Evolutionary conservation across 2,329 filamentous ascomycete species (phyloP), one percentile per base, ranked within the genome.

Genomic region (Beauveria sp.): DNA sequence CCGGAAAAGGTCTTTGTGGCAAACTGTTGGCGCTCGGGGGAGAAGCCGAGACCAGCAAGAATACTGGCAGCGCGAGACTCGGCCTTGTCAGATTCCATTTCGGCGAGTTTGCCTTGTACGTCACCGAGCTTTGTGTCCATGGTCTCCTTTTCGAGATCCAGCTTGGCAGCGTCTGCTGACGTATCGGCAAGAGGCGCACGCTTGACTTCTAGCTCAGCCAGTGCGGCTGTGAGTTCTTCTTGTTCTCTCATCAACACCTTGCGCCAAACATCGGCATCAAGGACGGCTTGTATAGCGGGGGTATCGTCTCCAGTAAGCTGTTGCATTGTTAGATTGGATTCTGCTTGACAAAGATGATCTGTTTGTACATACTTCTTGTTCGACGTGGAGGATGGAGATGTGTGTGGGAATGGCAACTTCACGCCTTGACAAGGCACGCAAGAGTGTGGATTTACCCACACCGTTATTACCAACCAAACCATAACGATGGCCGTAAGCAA

Each of bases 1-100:
- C 94, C 94, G 58, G 94, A 99, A 78, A 99, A 99, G 5, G 93
- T 97, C 81, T 91, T 97, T 59, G 94, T 99, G 18, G 94, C 88
- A 71, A 84, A 92, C 68, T 96, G 90, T 72, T 99, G 94, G 66
- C 92, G 84, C 75, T 97, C 94, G 22, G 90, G 75, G 0, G 94
- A 97, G 83, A 99, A 99, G 68, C 94, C 94, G 62, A 99, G 86
- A 84, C 94, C 94, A 63, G 94, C 93, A 58, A 99, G 82, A 71
- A 99, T 99, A 75, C 91, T 97, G 55, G 94, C 94, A 52, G 94
- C 94, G 71, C 94, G 84, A 65, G 94, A 90, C 72, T 99, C 94
- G 62, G 94, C 94, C 77, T 97, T 97, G 79, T 99, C 94, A 0
- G 94, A 97, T 72, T 99, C 94, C 94, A 99, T 99, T 76, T 99